phyloP scores from a whole-genome alignment of 2,329 filamentous ascomycete genomes.

The Chaetomiaceae sp. region DNA sequence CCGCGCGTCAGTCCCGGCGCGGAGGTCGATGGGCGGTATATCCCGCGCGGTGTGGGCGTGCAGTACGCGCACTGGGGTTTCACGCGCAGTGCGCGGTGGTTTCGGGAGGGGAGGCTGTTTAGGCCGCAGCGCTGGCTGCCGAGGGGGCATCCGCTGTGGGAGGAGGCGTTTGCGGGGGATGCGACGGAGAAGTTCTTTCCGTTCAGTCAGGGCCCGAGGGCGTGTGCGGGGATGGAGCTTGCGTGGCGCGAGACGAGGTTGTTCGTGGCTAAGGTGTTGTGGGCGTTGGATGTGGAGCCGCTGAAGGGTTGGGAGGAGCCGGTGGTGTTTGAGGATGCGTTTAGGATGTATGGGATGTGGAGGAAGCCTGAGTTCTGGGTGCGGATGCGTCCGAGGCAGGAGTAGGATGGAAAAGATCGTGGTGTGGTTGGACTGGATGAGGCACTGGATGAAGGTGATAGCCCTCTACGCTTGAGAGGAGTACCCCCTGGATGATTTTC shows the following conservation, averaged over 20 bases:
- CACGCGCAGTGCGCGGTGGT: constrained; percentile 1
- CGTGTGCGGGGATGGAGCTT: constrained; percentile 5
- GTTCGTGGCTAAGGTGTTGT: constrained; percentile 6
- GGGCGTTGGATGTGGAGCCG: constrained; percentile 6
- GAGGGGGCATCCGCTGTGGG: not conserved
- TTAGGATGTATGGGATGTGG: not conserved
- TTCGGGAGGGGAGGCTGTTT: constrained; percentile 4
- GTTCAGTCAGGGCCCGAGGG: constrained; percentile 12
- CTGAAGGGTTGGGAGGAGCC: not conserved
- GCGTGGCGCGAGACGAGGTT: not conserved
- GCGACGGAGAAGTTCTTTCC: not conserved
- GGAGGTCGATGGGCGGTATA: constrained; percentile 21
- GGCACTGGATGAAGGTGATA: too few species aligned
- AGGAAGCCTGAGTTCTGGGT: not conserved
- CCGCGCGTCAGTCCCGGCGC: constrained; percentile 23
- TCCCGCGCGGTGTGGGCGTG: constrained; percentile 19
- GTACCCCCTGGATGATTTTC: too few species aligned
- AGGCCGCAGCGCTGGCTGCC: constrained; percentile 12
- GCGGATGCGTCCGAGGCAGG: not conserved
- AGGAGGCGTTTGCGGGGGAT: constrained; percentile 2
- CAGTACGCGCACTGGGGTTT: too few species aligned
- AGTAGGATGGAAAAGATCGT: too few species aligned
- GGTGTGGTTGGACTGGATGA: too few species aligned
- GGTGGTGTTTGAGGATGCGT: not conserved
- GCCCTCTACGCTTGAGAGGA: too few species aligned